Evolutionary conservation across 1,284 basidiomycete genomes (phyloP), one percentile per base, ranked within the genome.

Genomic region (Trichosporon faecale): DNA sequence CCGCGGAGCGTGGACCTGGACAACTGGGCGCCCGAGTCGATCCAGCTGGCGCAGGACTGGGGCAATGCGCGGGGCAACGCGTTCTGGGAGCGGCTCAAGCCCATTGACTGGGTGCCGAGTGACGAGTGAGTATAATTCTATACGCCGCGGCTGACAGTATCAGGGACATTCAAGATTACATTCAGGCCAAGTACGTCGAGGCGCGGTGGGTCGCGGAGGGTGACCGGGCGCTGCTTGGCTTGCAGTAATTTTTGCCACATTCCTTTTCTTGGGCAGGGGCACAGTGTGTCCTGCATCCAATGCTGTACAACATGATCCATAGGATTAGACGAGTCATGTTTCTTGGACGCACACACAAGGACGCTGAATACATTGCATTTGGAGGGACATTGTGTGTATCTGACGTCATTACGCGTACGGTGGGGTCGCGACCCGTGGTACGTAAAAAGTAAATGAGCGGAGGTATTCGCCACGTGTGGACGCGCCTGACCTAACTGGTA

Each of bases 1-100:
- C 85, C 86, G 29, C 80, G 85, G 37, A 83, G 80, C 3, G 80
- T 86, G n/a, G 85, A 87, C 74, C 78, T 86, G 40, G 86, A 86
- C 73, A 84, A 83, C 68, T 86, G 85, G 85, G 79, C 73, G 4
- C 79, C 81, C 14, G 84, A 85, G 67, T 78, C 81, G 52, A 78
- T 85, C 25, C 66, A 72, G 6, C 72, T 77, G 0, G 83, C 85
- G 25, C 64, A 71, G 29, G 70, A 77, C n/a, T 82, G 84, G 77
- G 85, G 85, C 16, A 86, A 86, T 72, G 65, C 73, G 27, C 69
- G 78, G 9, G 82, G 82, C 6, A 85, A 85, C 69, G 74, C 70
- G 4, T 68, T 83, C 14, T 86, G 83, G 82, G 85, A 85, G 73
- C 73, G 76, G 12, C 65, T 40, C 18, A 76, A 80, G 68, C 76